A percentile compares a stretch with the other conserved stretches of the same genome.
Conservation (phyloP, 2,329 filamentous ascomycete species). For the Anthostomella pinea region DNA sequence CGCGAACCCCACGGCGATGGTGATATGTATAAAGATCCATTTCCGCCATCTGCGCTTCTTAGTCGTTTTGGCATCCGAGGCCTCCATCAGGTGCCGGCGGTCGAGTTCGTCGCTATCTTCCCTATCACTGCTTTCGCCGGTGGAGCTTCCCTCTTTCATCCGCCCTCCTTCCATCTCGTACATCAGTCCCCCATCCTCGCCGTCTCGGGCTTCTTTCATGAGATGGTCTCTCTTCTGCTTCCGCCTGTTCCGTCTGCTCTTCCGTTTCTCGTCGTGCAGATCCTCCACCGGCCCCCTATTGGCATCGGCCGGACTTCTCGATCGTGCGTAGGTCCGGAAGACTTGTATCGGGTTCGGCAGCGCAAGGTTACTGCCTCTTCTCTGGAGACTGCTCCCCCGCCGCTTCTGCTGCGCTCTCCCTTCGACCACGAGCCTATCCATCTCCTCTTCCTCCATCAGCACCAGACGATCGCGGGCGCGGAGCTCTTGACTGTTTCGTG, state of each 20-base stretch:
- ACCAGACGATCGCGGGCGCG: slow-evolving; percentile 68
- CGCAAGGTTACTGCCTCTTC: slow-evolving; percentile 44
- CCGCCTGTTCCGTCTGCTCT: slow-evolving; percentile 47
- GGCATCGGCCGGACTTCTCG: slow-evolving; percentile 38
- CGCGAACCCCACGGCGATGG: slow-evolving; percentile 52
- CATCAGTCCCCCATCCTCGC: slow-evolving; percentile 75
- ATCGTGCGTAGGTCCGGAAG: slow-evolving; percentile 39
- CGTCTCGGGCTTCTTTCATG: slow-evolving; percentile 52
- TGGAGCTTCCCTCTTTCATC: slow-evolving; percentile 63
- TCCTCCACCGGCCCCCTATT: slow-evolving; percentile 48
- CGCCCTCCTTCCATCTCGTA: slow-evolving; percentile 74
- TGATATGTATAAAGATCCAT: slow-evolving; percentile 51
- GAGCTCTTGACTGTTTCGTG: slow-evolving; percentile 67
- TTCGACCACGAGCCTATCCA: slow-evolving; percentile 57
- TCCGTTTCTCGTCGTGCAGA: slow-evolving; percentile 48
- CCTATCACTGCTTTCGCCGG: slow-evolving; percentile 60
- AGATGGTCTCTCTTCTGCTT: slow-evolving; percentile 52
- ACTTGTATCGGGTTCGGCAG: slow-evolving; percentile 48
- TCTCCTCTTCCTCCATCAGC: slow-evolving; percentile 72
- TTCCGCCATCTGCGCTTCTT: slow-evolving; percentile 53
- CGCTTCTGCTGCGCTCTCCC: slow-evolving; percentile 42
- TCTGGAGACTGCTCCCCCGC: slow-evolving; percentile 45
- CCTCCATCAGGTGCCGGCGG: slow-evolving; percentile 48
- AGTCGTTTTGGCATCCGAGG: slow-evolving; percentile 44
- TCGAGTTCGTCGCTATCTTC: slow-evolving; percentile 59